Base-by-base conservation (phyloP, 768 basidiomycete species). In the Boletus reticuloceps region DNA sequence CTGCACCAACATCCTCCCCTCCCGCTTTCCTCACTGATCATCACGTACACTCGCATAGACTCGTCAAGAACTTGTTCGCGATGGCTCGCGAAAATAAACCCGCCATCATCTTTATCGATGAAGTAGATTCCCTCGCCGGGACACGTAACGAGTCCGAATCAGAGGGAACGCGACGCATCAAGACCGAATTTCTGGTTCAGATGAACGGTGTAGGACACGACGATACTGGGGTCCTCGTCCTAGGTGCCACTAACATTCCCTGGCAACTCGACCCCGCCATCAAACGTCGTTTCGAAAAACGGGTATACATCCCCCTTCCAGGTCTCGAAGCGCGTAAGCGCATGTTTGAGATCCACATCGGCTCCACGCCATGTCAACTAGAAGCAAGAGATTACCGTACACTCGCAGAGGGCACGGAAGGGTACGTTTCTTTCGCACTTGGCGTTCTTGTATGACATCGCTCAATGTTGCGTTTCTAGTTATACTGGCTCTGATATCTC, bases 191-290 rank as follows among this genome's bases (percentile, higher is more conserved):
- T 60, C 76, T 94, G 47, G 91, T 94, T n/a, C 93, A 98, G 69
- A 98, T 98, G 94, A 93, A 98, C 59, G 97, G 97, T 39, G 96
- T 98, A 2, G 97, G 97, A 0, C 93, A 98, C 66, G 97, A 99
- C 56, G 95, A 97, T 71, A 91, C 91, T 0, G 97, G 97, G 10
- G 92, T 99, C 0, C 81, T 99, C 19, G 94, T 98, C 10, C 81
- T 99, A 20, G 97, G 95, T 31, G 97, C 97, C 10, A 99, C 97
- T 6, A 99, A 99, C 62, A 97, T 98, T 50, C 97, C 97, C 3
- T 98, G 96, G 96, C 91, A 94, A 68, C 81, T 98, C 44, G 96
- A 98, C 69, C 89, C 91, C 59, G 96, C 96, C 42, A 98, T 98
- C 75, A 98, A 98, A 72, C 88, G 97, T 68, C 84, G 96, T 84